These are phyloP conservation scores for Bolboschoenoplectus hybrid DNA, from an alignment of 202 grass and related monocot genomes.

Conservation along the genomic window DNA sequence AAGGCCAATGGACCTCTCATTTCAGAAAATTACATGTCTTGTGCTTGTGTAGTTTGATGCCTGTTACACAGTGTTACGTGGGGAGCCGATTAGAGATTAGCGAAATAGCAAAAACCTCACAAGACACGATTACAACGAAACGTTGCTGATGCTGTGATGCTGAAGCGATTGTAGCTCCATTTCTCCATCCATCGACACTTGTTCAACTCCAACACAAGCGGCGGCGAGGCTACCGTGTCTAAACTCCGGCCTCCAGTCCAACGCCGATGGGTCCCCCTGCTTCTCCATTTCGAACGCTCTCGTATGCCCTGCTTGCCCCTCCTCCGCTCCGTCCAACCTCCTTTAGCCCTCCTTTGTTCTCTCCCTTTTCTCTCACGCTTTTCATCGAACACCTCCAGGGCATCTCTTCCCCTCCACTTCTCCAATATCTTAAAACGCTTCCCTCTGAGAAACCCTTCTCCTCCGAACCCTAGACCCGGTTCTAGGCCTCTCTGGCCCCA, in stretches of 20 bases:
- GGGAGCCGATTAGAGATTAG: too few species aligned
- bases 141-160: too few species aligned
- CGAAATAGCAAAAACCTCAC: neutral
- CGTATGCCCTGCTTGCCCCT: constrained; percentile 46
- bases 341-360: neutral
- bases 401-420: constrained; percentile 55
- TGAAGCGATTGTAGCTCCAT: too few species aligned
- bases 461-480: constrained; percentile 11
- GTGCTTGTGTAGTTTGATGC: too few species aligned
- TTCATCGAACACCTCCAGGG: constrained; percentile 39
- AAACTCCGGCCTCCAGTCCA: constrained; percentile 37
- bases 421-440: constrained; percentile 64
- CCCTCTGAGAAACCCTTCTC: constrained; percentile 37
- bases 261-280: constrained; percentile 54
- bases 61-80: too few species aligned
- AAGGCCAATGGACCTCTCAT: neutral
- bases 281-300: constrained; percentile 24
- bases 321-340: neutral
- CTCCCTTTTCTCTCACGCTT: constrained; percentile 30
- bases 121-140: neutral
- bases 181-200: neutral
- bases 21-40: neutral
- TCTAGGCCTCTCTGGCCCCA: constrained; percentile 57
- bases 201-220: neutral
- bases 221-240: neutral